A percentile compares a stretch with the other conserved stretches of the same genome.
phyloP scores from a whole-genome alignment of 1,284 basidiomycete genomes.

The Coniophora puteana region DNA sequence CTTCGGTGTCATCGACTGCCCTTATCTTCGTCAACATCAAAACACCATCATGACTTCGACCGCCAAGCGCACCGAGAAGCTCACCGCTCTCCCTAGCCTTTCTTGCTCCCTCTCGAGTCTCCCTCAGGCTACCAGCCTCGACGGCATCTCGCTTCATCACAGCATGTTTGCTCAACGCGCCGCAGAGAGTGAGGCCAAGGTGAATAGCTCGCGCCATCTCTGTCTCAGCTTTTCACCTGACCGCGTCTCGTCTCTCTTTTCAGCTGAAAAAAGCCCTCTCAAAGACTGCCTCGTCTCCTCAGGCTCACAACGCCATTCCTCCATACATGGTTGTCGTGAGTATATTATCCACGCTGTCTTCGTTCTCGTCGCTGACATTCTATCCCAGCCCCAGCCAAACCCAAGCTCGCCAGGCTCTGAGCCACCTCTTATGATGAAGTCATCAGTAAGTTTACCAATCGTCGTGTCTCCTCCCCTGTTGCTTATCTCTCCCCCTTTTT shows the following conservation, averaged over 20 bases:
- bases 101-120: conserved; percentile 62
- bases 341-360: conserved; percentile 11
- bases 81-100: conserved; percentile 67
- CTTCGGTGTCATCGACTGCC: conserved; percentile 9
- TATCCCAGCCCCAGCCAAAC: conserved; percentile 31
- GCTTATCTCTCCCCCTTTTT: background rate
- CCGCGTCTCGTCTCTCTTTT: conserved; percentile 10
- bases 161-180: conserved; percentile 64
- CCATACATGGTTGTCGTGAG: conserved; percentile 38
- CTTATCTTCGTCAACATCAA: conserved; percentile 25
- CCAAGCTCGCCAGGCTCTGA: conserved; percentile 33
- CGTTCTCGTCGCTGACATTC: background rate
- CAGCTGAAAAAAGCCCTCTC: conserved; percentile 50
- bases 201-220: conserved; percentile 20
- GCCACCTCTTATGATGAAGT: conserved; percentile 53
- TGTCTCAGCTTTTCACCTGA: background rate
- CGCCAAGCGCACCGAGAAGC: conserved; percentile 36
- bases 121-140: conserved; percentile 65
- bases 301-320: conserved; percentile 23
- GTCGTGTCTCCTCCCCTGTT: conserved; percentile 9
- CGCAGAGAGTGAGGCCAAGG: conserved; percentile 73
- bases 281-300: conserved; percentile 38
- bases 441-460: conserved; percentile 39
- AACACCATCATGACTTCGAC: too few species aligned
- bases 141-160: conserved; percentile 59